phyloP scores from a whole-genome alignment of 179 eudicot genomes.

The Sideroxylon spinosum region DNA sequence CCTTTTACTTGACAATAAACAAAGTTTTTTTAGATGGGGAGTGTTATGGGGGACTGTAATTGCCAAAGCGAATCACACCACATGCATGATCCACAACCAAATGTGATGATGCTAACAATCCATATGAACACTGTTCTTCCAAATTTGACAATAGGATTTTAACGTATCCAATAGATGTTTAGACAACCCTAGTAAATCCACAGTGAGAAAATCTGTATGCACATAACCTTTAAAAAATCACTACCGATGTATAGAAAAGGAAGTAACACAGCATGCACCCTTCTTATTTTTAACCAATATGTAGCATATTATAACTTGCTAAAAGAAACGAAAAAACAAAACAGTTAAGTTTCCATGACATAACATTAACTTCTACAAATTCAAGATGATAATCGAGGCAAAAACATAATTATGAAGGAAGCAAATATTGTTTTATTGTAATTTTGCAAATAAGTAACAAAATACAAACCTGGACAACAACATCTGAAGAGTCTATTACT shows the following conservation, averaged over 20 bases:
- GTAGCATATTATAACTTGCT: neutral
- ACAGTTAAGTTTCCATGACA: neutral
- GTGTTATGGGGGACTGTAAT: no score
- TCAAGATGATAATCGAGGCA: neutral
- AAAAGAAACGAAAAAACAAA: no score
- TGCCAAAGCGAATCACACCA: no score
- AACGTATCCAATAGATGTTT: neutral
- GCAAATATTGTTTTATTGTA: neutral
- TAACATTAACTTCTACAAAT: neutral
- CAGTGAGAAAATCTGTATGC: neutral
- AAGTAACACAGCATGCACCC: no score
- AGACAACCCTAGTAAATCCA: neutral
- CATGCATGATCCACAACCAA: neutral
- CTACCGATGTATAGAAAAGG: slow-evolving; percentile 1
- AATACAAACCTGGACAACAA: slow-evolving; percentile 80
- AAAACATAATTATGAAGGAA: neutral
- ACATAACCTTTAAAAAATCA: neutral
- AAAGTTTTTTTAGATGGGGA: no score
- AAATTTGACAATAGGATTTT: no score
- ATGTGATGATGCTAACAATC: no score
- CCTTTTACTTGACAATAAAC: neutral
- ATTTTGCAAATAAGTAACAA: neutral
- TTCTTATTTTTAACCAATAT: no score
- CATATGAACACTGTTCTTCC: no score
- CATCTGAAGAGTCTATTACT: slow-evolving; percentile 96